phyloP scores from a whole-genome alignment of 495 filamentous ascomycete species.

The Penicillium tannophilum region DNA sequence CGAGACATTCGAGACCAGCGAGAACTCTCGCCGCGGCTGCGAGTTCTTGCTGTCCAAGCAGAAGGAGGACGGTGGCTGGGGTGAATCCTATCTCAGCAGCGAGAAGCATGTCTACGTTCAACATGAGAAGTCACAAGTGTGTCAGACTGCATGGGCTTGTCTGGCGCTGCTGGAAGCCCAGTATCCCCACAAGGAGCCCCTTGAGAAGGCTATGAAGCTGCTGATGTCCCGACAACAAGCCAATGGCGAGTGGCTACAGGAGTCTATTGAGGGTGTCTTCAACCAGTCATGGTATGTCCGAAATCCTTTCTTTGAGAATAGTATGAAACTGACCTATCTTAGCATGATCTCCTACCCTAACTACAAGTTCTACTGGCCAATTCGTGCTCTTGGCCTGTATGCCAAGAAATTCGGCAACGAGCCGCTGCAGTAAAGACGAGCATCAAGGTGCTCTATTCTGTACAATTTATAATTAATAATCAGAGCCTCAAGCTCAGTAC shows the following conservation, averaged over 20 bases:
- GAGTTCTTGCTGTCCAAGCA: constrained; percentile 84
- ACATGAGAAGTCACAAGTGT: constrained; percentile 74
- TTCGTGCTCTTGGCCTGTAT: constrained; percentile 91
- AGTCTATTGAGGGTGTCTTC: constrained; percentile 96
- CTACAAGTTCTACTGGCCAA: constrained; percentile 96
- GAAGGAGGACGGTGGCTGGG: constrained; percentile 90
- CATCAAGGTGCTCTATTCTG: constrained; percentile 1
- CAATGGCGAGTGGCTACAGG: constrained; percentile 94
- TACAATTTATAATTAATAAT: constrained; percentile 19
- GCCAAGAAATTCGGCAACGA: constrained; percentile 72
- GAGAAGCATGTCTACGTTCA: constrained; percentile 60
- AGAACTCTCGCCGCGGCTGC: constrained; percentile 70
- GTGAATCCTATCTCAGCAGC: constrained; percentile 85
- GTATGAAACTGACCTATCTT: constrained; percentile 50
- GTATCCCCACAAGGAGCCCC: constrained; percentile 73
- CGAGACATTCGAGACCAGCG: constrained; percentile 76
- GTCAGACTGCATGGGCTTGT: constrained; percentile 89
- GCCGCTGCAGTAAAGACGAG: constrained; percentile 33
- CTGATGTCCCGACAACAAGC: constrained; percentile 81
- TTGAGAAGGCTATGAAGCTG: constrained; percentile 75
- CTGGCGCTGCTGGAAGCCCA: constrained; percentile 82
- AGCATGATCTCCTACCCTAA: constrained; percentile 99
- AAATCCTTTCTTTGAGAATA: constrained; percentile 38
- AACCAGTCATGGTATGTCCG: constrained; percentile 86
- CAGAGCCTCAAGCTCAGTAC: background rate